These are phyloP conservation scores for Euphrasia arctica DNA, from an alignment of 305 asterid genomes.

Conservation along the genomic window DNA sequence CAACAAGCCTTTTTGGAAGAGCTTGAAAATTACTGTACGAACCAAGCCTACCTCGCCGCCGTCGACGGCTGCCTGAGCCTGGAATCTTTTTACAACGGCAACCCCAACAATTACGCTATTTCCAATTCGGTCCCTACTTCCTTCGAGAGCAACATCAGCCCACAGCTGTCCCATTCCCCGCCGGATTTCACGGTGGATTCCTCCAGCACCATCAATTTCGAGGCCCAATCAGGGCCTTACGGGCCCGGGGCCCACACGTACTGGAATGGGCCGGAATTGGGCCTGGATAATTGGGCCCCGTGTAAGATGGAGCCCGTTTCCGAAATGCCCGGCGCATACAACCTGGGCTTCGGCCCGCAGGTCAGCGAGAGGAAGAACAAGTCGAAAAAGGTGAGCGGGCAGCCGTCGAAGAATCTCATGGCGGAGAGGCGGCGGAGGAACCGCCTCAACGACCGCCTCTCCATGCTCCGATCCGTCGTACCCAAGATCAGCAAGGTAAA, in stretches of 20 bases:
- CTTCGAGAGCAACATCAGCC: conserved; percentile 13
- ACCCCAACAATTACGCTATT: neutral
- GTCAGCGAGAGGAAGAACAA: conserved; percentile 37
- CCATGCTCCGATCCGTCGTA: conserved; percentile 88
- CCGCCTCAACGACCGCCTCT: conserved; percentile 76
- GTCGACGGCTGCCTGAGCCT: conserved; percentile 18
- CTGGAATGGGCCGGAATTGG: neutral
- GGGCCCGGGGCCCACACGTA: neutral
- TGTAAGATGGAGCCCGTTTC: conserved; percentile 34
- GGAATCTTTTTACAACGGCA: conserved; percentile 1
- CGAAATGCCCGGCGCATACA: conserved; percentile 18
- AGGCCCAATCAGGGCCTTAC: conserved; percentile 26
- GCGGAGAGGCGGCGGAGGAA: conserved; percentile 85
- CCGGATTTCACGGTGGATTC: conserved; percentile 32
- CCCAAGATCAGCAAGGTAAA: conserved; percentile 90
- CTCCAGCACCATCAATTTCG: conserved; percentile 19
- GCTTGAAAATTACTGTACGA: conserved; percentile 16
- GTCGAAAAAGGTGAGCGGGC: conserved; percentile 48
- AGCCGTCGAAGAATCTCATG: conserved; percentile 88
- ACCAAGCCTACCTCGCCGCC: conserved; percentile 24
- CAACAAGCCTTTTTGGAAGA: conserved; percentile 48
- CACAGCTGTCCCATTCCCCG: conserved; percentile 26
- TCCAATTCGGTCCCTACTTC: conserved; percentile 5
- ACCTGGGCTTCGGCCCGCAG: conserved; percentile 29
- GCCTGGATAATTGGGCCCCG: conserved; percentile 31